Conservation (phyloP, 2,329 filamentous ascomycete species). For the Sordariomycetes sp. region DNA sequence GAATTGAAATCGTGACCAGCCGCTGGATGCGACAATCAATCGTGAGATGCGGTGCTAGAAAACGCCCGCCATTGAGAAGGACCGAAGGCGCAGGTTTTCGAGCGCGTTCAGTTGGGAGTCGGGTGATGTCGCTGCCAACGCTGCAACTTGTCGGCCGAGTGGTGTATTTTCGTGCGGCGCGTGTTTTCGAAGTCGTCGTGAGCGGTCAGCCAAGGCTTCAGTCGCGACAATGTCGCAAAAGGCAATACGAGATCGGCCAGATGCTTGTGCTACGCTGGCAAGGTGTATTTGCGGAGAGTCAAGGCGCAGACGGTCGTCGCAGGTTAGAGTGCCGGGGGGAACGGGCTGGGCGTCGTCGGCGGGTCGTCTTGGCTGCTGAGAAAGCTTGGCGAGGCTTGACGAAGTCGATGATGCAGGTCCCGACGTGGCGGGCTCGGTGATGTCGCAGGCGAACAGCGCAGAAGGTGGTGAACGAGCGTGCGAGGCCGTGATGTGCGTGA, state of each 20-base stretch:
- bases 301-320: background rate
- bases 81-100: background rate
- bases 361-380: background rate
- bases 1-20: constrained; percentile 2
- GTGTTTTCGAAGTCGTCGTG: too few species aligned
- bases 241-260: too few species aligned
- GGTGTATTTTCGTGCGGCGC: too few species aligned
- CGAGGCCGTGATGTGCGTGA: too few species aligned
- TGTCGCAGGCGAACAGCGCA: too few species aligned
- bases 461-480: too few species aligned
- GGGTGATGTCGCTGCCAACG: background rate
- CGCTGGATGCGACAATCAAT: constrained; percentile 1
- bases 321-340: too few species aligned
- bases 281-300: background rate
- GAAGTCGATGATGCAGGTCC: background rate
- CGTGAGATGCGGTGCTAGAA: background rate
- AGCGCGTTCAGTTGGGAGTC: background rate
- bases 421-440: too few species aligned
- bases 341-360: background rate
- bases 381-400: background rate
- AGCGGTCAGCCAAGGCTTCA: too few species aligned
- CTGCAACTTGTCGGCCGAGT: background rate
- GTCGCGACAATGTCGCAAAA: too few species aligned
- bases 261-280: too few species aligned
- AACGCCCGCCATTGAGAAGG: constrained; percentile 1